Evolutionary conservation across 257 asterid species (phyloP).

Genomic region (Capsicum rhomboideum): DNA sequence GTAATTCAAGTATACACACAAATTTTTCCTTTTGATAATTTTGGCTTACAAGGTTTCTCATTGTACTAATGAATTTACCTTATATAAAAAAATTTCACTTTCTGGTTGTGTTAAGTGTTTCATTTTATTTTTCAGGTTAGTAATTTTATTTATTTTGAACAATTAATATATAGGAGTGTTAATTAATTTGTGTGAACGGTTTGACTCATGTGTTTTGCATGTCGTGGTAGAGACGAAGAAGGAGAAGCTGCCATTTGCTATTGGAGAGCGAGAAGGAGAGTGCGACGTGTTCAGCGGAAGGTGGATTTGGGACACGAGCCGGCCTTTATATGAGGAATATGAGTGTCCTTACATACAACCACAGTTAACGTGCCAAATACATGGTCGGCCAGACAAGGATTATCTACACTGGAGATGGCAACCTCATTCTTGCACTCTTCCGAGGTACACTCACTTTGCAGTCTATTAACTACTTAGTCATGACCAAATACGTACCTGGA

Average conservation of each 20-base stretch:
- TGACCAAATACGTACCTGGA: too few relatives aligned
- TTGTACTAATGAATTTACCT: background rate
- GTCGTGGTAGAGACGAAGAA: slow-evolving; percentile 56
- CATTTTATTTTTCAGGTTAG: background rate
- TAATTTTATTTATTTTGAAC: too few relatives aligned
- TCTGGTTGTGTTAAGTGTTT: background rate
- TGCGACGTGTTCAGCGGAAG: slow-evolving; percentile 72
- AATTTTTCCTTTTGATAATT: background rate
- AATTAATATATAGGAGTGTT: too few relatives aligned
- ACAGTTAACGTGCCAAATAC: slow-evolving; percentile 81
- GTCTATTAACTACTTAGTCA: too few relatives aligned
- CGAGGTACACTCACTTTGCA: slow-evolving; percentile 30
- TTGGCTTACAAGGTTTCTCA: background rate
- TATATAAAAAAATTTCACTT: background rate
- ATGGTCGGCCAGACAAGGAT: slow-evolving; percentile 76
- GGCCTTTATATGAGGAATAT: slow-evolving; percentile 64
- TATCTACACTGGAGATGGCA: slow-evolving; percentile 87
- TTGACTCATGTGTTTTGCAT: background rate
- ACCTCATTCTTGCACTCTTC: slow-evolving; percentile 73
- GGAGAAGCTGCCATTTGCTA: slow-evolving; percentile 52
- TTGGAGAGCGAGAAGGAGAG: slow-evolving; percentile 42
- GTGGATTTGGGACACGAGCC: slow-evolving; percentile 70
- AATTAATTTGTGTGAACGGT: background rate
- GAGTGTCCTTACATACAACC: slow-evolving; percentile 93
- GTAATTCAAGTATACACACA: background rate